Conservation (phyloP, 2,329 filamentous ascomycete species). For the Aspergillus cejpii region DNA sequence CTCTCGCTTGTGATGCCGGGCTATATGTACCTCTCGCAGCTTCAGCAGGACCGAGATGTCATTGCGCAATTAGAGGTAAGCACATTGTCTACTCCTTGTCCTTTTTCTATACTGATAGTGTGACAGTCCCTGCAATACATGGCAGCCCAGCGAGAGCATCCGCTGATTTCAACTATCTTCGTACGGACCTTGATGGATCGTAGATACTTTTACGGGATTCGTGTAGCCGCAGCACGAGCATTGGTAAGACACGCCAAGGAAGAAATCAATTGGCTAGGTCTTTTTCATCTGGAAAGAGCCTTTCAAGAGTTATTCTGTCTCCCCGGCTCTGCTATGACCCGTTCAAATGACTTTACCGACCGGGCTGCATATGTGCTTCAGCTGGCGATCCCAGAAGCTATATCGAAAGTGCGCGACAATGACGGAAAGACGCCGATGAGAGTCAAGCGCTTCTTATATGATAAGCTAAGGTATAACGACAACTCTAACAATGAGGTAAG, state of each 20-base stretch:
- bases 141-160: slow-evolving; percentile 59
- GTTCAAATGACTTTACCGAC: slow-evolving; percentile 86
- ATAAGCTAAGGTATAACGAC: slow-evolving; percentile 88
- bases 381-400: slow-evolving; percentile 71
- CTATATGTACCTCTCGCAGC: slow-evolving; percentile 96
- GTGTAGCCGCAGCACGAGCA: slow-evolving; percentile 72
- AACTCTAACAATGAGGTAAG: slow-evolving; percentile 70
- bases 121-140: slow-evolving; percentile 64
- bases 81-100: neutral
- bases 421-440: slow-evolving; percentile 70
- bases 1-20: slow-evolving; percentile 76
- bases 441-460: slow-evolving; percentile 76
- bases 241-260: slow-evolving; percentile 69
- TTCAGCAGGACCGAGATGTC: slow-evolving; percentile 94
- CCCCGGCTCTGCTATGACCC: slow-evolving; percentile 67
- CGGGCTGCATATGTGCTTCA: slow-evolving; percentile 79
- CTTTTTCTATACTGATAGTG: slow-evolving; percentile 7
- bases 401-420: slow-evolving; percentile 68
- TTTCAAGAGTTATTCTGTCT: slow-evolving; percentile 88
- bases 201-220: slow-evolving; percentile 89
- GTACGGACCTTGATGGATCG: slow-evolving; percentile 83
- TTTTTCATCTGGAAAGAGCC: slow-evolving; percentile 75
- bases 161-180: slow-evolving; percentile 81
- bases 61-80: slow-evolving; percentile 66
- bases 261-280: slow-evolving; percentile 66